Evolutionary conservation across 129 eudicot genomes (phyloP), one percentile per base, ranked within the genome.

Genomic region (Chrysanthemum seticuspe): DNA sequence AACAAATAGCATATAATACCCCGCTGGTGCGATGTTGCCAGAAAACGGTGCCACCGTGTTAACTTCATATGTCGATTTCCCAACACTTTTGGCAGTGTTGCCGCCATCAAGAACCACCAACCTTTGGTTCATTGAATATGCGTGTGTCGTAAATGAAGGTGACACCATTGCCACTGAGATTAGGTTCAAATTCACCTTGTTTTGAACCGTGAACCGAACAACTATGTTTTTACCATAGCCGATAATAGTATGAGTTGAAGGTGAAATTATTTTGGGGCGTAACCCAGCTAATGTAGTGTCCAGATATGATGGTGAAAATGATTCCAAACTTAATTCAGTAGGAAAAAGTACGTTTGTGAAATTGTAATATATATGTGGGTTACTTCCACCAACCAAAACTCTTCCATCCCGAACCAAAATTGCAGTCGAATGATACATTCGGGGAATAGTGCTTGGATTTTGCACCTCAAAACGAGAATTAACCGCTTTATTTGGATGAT

Each of bases 91-190:
- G 0, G 58, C n/a, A 13, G 71, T 84, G 2, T 55, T 66, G 14
- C 77, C 81, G 3, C 54, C 68, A 10, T 68, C 74, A 0, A 93
- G 87, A 1, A 83, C 80, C 82, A 93, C 51, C 31, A 89, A 52
- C 68, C 98, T 84, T 67, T 89, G 98, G 57, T 88, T 92, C 98
- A 92, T 92, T 4, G 91, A 85, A 78, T 77, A 87, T 6, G 98
- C 85, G 71, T 93, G 98, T 0, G 98, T 93, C 18, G 69, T 82
- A 65, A 93, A 93, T 4, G 95, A 48, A 12, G 98, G 98, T 57
- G 87, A 74, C 4, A 89, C 76, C 86, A 93, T 82, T 7, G 85
- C 85, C 1, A 87, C 90, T 36, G 49, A 61, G 1, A 89, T 36
- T 73, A 44, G 16, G 50, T 49, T 57, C 19, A 10, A 34, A 10